Evolutionary conservation across 148 eudicot genomes (phyloP).

Genomic region (Spergularia marina): DNA sequence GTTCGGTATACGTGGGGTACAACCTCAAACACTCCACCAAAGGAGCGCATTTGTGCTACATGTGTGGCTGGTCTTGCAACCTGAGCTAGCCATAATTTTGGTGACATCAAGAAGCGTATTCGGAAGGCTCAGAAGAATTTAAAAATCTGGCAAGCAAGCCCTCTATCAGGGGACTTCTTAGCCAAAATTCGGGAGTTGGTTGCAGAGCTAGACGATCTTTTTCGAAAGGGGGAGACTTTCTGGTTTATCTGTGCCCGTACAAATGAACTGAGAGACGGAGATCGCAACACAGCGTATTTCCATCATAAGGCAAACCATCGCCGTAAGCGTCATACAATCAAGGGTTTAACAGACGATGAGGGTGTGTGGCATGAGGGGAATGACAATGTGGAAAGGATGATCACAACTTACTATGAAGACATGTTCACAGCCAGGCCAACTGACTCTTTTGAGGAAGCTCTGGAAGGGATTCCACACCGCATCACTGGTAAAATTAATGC

Average conservation of each 20-base stretch:
- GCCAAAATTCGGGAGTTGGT: not conserved
- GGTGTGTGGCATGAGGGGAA: not conserved
- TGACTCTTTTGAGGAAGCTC: not conserved
- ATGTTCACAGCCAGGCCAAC: not conserved
- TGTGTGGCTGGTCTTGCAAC: not conserved
- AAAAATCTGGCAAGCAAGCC: not conserved
- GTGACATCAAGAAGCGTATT: not conserved
- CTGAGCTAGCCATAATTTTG: not conserved
- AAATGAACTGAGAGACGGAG: not conserved
- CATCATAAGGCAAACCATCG: not conserved
- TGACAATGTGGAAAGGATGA: not conserved
- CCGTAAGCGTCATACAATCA: not conserved
- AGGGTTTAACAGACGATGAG: not conserved
- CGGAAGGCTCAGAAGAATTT: not conserved
- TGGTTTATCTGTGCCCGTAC: not conserved
- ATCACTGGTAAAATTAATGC: too few relatives aligned
- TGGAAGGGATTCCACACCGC: not conserved
- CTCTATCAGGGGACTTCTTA: not conserved
- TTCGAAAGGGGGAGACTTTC: not conserved
- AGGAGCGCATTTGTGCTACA: not conserved
- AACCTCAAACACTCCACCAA: accelerated
- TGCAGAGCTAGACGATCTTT: not conserved
- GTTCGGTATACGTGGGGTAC: not conserved
- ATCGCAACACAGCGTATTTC: not conserved
- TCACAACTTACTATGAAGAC: not conserved